A percentile compares a stretch with the other conserved stretches of the same genome.
Evolutionary conservation across 2,329 filamentous ascomycete species (phyloP).

Genomic region (Lasiodiplodia citricola): DNA sequence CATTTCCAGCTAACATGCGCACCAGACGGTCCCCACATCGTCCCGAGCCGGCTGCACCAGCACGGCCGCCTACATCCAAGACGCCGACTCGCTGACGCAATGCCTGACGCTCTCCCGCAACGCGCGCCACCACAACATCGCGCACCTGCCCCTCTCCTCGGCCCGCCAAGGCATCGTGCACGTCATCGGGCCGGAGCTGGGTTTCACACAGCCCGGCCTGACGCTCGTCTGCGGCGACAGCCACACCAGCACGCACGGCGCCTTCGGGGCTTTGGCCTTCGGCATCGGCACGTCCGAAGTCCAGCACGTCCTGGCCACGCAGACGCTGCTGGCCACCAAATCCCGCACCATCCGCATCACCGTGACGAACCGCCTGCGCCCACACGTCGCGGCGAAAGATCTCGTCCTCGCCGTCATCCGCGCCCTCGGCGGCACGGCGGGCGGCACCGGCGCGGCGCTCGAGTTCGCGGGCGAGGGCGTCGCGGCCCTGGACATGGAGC

Average conservation of each 20-base stretch:
- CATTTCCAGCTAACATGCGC: neutral
- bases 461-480: constrained; percentile 98
- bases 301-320: constrained; percentile 96
- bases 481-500: constrained; percentile 88
- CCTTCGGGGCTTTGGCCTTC: constrained; percentile 92
- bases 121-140: constrained; percentile 93
- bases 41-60: constrained; percentile 93
- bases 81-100: constrained; percentile 91
- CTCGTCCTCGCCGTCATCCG: constrained; percentile 93
- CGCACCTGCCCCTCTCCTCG: constrained; percentile 95
- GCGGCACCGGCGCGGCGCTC: constrained; percentile 91
- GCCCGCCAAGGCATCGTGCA: constrained; percentile 98
- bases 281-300: constrained; percentile 98
- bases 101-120: constrained; percentile 97
- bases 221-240: constrained; percentile 98
- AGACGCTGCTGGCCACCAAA: constrained; percentile 90
- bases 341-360: constrained; percentile 99
- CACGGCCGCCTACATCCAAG: constrained; percentile 89
- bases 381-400: constrained; percentile 95
- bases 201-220: constrained; percentile 95
- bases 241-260: constrained; percentile 97
- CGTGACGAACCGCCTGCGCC: constrained; percentile 85
- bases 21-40: constrained; percentile 88
- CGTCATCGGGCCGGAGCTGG: constrained; percentile 97
- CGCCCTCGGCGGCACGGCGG: constrained; percentile 83